These are phyloP conservation scores for Paramyrothecium roridum DNA, from an alignment of 2,329 filamentous ascomycete genomes.

Conservation along the genomic window DNA sequence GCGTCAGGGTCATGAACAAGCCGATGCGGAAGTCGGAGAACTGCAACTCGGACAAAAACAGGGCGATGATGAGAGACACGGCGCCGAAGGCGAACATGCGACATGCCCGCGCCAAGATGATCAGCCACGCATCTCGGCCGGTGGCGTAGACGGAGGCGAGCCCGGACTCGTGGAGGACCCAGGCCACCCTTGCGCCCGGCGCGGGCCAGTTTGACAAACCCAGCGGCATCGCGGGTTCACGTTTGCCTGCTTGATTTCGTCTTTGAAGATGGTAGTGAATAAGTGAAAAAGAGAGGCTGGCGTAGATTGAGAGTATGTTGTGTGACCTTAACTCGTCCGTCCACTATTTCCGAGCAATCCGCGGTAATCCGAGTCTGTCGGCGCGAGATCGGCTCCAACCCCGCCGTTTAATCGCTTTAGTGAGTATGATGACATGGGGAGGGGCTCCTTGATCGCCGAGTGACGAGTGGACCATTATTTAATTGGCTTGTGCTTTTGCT, in stretches of 20 bases:
- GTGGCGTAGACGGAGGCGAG: conserved; percentile 41
- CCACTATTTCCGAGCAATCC: neutral
- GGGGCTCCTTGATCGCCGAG: no score
- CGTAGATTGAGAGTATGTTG: neutral
- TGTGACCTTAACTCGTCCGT: no score
- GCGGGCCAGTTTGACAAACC: neutral
- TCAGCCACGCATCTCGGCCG: conserved; percentile 31
- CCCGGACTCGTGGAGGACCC: conserved; percentile 44
- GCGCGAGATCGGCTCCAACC: neutral
- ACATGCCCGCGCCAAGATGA: conserved; percentile 32
- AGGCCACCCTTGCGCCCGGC: conserved; percentile 3
- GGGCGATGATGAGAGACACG: conserved; percentile 57
- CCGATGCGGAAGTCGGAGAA: conserved; percentile 59
- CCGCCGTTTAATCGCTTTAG: neutral
- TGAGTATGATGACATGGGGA: no score
- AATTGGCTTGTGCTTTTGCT: no score
- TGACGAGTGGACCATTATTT: no score
- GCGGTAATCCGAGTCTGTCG: neutral
- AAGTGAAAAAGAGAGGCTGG: neutral
- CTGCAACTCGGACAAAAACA: conserved; percentile 54
- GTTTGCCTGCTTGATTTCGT: neutral
- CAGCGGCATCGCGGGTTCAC: neutral
- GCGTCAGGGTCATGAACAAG: conserved; percentile 62
- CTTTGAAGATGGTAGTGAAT: neutral
- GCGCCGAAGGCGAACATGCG: conserved; percentile 65